Base-by-base conservation (phyloP, 2,329 filamentous ascomycete species). In the Sporothrix variecibatus region DNA sequence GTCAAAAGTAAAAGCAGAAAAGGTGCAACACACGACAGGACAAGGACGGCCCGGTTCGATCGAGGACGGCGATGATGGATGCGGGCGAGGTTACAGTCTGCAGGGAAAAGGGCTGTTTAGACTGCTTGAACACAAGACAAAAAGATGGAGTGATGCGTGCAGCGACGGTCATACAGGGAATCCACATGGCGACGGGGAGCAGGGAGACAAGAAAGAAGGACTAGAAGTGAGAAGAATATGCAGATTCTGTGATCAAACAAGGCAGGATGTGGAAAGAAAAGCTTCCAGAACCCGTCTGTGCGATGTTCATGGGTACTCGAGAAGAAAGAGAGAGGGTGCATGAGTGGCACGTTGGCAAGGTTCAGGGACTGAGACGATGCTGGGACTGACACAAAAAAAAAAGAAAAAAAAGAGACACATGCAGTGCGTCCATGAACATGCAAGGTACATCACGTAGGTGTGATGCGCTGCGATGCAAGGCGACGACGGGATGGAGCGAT, bases 361-460 rank as follows among this genome's bases (percentile, higher is more conserved):
- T 51, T 31, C 70, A 72, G 40, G 70, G 70, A 64, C 38, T 15
- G 56, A 64, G 70, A 72, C 38, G 38, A 60, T 17, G 34, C 20
- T 23, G 60, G 34, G 67, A 34, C 17, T 12, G 67, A 53, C 15
- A 12, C 23, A n/a, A n/a, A 34, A 34, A 3, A 34, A 15, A 46
- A 20, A 38, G 17, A 38, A 34, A 69, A 3, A 7, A 2, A 53
- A 26, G 12, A 28, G 46, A 20, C 26, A 20, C 4, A 38, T 53
- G 67, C 26, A 46, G 28, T 11, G 46, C 34, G n/a, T 38, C 40
- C 70, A 17, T 26, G 56, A 58, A 51, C 20, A 72, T 72, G 56
- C 70, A 72, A 51, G 70, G 56, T 23, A 38, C 70, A 72, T 72
- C 40, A 64, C 9, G 70, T 31, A 72, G 56, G 38, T 23, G 40